These are phyloP conservation scores for Mycocentrospora acerina DNA, from an alignment of 2,329 filamentous ascomycete genomes.

Conservation along the genomic window DNA sequence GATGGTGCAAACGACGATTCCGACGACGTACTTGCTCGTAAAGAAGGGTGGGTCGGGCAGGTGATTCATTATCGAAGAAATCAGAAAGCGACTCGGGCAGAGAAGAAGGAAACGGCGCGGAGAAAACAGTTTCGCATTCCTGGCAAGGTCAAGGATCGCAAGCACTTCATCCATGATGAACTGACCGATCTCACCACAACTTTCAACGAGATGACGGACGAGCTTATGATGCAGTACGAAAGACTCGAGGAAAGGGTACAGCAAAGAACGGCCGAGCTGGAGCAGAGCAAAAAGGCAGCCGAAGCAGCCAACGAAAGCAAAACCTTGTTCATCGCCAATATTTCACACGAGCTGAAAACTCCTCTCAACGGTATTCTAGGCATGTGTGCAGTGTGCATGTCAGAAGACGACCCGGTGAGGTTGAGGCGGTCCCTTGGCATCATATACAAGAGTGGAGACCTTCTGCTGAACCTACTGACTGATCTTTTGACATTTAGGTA, in stretches of 20 bases:
- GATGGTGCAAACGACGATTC: conserved; percentile 47
- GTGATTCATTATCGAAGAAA: conserved; percentile 40
- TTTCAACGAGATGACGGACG: conserved; percentile 93
- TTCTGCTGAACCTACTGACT: conserved; percentile 81
- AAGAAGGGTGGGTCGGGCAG: conserved; percentile 47
- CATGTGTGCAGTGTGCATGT: conserved; percentile 91
- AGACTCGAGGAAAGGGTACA: conserved; percentile 81
- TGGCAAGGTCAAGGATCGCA: conserved; percentile 73
- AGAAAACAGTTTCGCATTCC: conserved; percentile 77
- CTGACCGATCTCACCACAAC: conserved; percentile 78
- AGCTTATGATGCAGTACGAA: conserved; percentile 82
- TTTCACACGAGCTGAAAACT: conserved; percentile 84
- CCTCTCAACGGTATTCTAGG: conserved; percentile 94
- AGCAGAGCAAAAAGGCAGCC: conserved; percentile 86
- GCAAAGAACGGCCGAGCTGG: conserved; percentile 79
- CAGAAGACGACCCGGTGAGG: conserved; percentile 75
- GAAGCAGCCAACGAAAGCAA: conserved; percentile 97
- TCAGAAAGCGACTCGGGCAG: conserved; percentile 37
- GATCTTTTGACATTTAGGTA: conserved; percentile 77
- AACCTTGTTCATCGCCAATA: conserved; percentile 96
- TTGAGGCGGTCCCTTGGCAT: conserved; percentile 84
- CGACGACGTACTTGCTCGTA: conserved; percentile 50
- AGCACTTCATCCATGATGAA: conserved; percentile 79
- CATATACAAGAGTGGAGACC: conserved; percentile 84
- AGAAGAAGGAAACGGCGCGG: conserved; percentile 41